Evolutionary conservation across 495 filamentous ascomycete species (phyloP).

Genomic region (Lasiosphaeria ovina): DNA sequence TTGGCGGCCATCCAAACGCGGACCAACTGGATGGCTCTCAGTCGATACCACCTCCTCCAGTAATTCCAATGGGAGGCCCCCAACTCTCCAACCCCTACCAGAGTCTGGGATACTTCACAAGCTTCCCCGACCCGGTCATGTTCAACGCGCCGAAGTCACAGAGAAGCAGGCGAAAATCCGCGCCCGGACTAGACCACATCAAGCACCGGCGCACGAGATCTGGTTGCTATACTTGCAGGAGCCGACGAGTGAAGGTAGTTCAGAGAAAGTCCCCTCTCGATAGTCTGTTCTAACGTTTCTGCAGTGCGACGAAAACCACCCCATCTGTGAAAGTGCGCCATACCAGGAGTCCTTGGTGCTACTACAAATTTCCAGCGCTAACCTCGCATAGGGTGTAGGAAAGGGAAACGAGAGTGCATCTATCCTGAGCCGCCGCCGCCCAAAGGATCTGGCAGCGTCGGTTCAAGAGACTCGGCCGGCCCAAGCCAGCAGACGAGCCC

Average conservation of each 20-base stretch:
- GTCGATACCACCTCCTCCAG: constrained; percentile 32
- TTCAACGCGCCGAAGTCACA: constrained; percentile 52
- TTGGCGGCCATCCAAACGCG: constrained; percentile 34
- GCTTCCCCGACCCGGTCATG: constrained; percentile 46
- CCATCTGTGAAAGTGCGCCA: constrained; percentile 69
- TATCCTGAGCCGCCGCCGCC: constrained; percentile 69
- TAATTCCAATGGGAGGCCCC: constrained; percentile 28
- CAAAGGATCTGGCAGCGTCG: constrained; percentile 45
- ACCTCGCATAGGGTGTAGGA: constrained; percentile 65
- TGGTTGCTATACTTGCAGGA: constrained; percentile 91
- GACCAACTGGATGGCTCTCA: constrained; percentile 37
- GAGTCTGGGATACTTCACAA: constrained; percentile 44
- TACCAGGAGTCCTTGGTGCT: constrained; percentile 21
- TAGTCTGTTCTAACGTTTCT: constrained; percentile 15
- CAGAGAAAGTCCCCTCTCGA: background rate
- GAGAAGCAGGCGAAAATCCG: constrained; percentile 55
- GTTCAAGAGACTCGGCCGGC: constrained; percentile 46
- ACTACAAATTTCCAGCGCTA: constrained; percentile 15
- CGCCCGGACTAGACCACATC: constrained; percentile 69
- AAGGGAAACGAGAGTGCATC: constrained; percentile 78
- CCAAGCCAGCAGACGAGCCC: constrained; percentile 52
- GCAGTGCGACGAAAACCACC: constrained; percentile 82
- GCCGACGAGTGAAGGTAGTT: constrained; percentile 81
- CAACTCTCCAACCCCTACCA: constrained; percentile 42
- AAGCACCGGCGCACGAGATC: constrained; percentile 93